These are phyloP conservation scores for Vaccinium darrowii DNA, from an alignment of 148 eudicot genomes.

Conservation along the genomic window DNA sequence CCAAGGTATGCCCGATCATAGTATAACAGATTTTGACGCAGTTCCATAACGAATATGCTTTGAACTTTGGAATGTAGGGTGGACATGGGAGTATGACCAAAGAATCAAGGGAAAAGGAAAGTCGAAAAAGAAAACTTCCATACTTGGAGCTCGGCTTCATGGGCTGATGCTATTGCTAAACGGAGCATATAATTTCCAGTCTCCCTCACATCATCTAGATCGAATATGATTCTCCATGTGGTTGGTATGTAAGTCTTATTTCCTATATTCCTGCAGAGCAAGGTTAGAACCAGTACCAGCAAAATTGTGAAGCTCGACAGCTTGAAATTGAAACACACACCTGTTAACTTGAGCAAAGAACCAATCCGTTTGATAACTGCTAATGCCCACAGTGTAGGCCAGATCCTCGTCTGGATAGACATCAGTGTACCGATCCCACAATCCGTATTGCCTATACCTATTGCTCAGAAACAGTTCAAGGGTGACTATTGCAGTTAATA, in stretches of 20 bases:
- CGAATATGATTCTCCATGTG: conserved; percentile 64
- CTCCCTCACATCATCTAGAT: conserved; percentile 32
- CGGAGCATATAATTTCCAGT: conserved; percentile 49
- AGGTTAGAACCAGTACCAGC: not conserved
- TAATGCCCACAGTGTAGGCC: conserved; percentile 47
- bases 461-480: not conserved
- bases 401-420: conserved; percentile 61
- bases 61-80: not conserved
- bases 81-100: not conserved
- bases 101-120: not conserved
- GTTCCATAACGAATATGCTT: not conserved
- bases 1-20: not conserved
- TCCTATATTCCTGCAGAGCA: conserved; percentile 42
- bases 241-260: conserved; percentile 49
- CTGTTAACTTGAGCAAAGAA: conserved; percentile 75
- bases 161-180: conserved; percentile 70
- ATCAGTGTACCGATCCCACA: conserved; percentile 84
- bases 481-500: not conserved
- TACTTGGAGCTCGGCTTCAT: conserved; percentile 69
- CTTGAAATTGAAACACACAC: conserved; percentile 16
- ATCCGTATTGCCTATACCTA: conserved; percentile 82
- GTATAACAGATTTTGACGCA: not conserved
- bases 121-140: not conserved
- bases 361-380: conserved; percentile 58
- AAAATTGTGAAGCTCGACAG: not conserved